Conservation (phyloP, 768 basidiomycete species). For the Pleurotus eryngii region DNA sequence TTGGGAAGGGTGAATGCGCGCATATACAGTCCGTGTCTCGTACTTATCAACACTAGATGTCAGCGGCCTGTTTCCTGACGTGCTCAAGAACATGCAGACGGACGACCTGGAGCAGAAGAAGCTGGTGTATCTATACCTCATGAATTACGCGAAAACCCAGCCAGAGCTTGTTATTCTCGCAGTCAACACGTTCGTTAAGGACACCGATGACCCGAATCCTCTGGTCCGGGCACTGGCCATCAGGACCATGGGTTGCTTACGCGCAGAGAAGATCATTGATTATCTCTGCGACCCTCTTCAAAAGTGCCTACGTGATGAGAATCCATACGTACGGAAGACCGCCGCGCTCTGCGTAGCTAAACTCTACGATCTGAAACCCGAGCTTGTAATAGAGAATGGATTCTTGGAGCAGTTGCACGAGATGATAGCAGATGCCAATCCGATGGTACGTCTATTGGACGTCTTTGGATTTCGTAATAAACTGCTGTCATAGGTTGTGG, state of each 20-base stretch:
- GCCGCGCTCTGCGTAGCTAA: constrained; percentile 97
- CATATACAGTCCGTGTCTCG: constrained; percentile 2
- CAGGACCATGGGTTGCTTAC: constrained; percentile 95
- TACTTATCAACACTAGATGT: constrained; percentile 53
- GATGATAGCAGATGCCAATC: constrained; percentile 94
- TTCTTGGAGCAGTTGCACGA: constrained; percentile 87
- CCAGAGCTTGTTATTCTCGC: constrained; percentile 98
- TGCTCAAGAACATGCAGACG: constrained; percentile 99
- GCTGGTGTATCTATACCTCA: constrained; percentile 97
- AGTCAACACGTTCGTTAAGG: constrained; percentile 98
- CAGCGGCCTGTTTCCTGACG: constrained; percentile 94
- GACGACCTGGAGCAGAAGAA: constrained; percentile 99
- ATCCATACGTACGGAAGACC: constrained; percentile 98
- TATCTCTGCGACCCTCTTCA: constrained; percentile 96
- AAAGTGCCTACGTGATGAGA: constrained; percentile 90
- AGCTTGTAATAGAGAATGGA: constrained; percentile 91
- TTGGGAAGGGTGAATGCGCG: constrained; percentile 78
- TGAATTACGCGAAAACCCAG: constrained; percentile 99
- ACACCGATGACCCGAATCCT: constrained; percentile 94
- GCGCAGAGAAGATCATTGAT: constrained; percentile 98
- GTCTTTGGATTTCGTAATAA: background rate
- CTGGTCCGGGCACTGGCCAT: constrained; percentile 95
- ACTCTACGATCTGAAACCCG: constrained; percentile 95
- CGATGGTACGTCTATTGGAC: constrained; percentile 65
- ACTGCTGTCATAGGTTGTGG: constrained; percentile 72